Evolutionary conservation across 2,329 filamentous ascomycete genomes (phyloP).

Genomic region (Tolypocladium ovalisporum): DNA sequence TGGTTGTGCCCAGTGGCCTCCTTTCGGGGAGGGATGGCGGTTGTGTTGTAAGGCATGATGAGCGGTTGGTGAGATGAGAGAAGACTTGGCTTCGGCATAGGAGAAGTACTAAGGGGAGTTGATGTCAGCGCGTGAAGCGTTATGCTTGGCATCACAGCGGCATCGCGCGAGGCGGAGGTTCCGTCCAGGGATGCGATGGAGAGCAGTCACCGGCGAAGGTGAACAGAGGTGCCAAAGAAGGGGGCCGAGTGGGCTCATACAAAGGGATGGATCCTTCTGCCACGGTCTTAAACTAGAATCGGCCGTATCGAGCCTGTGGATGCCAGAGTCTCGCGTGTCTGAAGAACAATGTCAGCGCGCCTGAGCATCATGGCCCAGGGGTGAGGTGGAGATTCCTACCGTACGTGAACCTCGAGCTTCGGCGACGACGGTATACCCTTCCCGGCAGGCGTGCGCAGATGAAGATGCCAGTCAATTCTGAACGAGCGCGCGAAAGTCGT

Average conservation of each 20-base stretch:
- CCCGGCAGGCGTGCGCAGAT: not conserved
- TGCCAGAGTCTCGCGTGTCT: not conserved
- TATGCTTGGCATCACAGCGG: not conserved
- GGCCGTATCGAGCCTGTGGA: not conserved
- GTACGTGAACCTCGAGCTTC: not conserved
- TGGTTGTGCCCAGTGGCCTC: constrained; percentile 78
- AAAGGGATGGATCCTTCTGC: not conserved
- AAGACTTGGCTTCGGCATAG: too few relatives aligned
- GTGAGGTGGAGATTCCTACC: not conserved
- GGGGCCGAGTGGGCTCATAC: not conserved
- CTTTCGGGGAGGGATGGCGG: constrained; percentile 66
- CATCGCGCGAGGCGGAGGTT: not conserved
- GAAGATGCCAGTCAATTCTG: not conserved
- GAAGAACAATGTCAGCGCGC: not conserved
- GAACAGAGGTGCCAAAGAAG: not conserved
- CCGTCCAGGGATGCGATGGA: not conserved
- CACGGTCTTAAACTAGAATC: not conserved
- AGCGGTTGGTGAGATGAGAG: not conserved
- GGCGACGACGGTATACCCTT: not conserved
- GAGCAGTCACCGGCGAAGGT: not conserved
- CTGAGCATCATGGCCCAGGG: too few relatives aligned
- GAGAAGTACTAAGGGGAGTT: not conserved
- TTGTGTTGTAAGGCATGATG: constrained; percentile 82
- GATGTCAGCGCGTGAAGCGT: not conserved
- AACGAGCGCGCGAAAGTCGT: not conserved